phyloP scores from a whole-genome alignment of 306 rosid genomes.

The Gleditsia sinensis region DNA sequence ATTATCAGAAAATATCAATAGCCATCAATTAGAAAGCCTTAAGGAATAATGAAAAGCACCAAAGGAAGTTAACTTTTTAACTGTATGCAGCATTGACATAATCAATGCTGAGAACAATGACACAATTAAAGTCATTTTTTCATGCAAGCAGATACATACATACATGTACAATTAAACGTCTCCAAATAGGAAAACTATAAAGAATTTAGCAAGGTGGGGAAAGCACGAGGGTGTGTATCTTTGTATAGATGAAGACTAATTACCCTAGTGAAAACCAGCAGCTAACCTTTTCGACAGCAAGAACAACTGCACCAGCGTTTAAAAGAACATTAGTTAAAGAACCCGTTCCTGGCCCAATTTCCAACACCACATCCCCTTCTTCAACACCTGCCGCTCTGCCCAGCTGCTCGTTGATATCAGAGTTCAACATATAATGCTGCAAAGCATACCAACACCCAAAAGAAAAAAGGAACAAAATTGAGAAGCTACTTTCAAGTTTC shows the following conservation, averaged over 20 bases:
- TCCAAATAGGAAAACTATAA: conserved; percentile 2
- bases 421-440: conserved; percentile 92
- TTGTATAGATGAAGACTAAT: neutral
- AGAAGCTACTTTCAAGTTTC: conserved; percentile 10
- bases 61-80: neutral
- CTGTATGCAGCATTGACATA: neutral
- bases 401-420: conserved; percentile 72
- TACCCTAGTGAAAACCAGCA: conserved; percentile 18
- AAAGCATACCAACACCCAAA: conserved; percentile 33
- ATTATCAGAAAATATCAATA: neutral
- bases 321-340: conserved; percentile 83
- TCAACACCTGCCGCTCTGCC: conserved; percentile 60
- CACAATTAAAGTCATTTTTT: conserved; percentile 4
- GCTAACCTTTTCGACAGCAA: conserved; percentile 86
- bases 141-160: neutral
- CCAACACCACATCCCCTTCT: conserved; percentile 77
- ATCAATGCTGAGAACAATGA: neutral
- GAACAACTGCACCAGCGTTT: conserved; percentile 69
- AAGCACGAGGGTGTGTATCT: conserved; percentile 10
- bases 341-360: conserved; percentile 95
- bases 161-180: neutral
- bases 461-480: neutral
- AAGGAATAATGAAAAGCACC: neutral
- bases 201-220: conserved; percentile 17
- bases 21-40: neutral